phyloP scores from a whole-genome alignment of 305 asterid genomes.

The Ruellia speciosa region DNA sequence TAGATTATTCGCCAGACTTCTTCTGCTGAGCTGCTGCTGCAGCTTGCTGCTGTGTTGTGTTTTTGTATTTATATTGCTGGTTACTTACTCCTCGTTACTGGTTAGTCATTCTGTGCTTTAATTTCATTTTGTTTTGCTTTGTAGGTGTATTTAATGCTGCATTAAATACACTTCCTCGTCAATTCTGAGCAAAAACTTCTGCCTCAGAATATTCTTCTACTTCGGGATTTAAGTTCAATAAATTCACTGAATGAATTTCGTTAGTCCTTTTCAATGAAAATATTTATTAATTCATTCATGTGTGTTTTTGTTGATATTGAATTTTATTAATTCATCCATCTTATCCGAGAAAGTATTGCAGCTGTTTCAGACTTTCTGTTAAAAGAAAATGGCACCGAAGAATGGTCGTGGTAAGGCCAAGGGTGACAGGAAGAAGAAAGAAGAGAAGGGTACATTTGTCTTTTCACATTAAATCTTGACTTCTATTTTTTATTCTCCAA shows the following conservation, averaged over 20 bases:
- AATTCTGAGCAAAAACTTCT: conserved; percentile 1
- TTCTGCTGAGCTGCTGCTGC: conserved; percentile 27
- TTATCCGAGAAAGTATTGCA: neutral
- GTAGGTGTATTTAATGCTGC: conserved; percentile 35
- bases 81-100: neutral
- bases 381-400: conserved; percentile 80
- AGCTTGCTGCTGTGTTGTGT: conserved; percentile 1
- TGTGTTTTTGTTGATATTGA: neutral
- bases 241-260: neutral
- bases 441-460: conserved; percentile 63
- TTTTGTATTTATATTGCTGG: neutral
- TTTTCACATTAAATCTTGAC: neutral
- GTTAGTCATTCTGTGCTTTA: conserved; percentile 6
- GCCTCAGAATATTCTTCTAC: conserved; percentile 9
- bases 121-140: neutral
- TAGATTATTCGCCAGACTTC: neutral
- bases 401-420: conserved; percentile 77
- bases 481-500: too few species aligned
- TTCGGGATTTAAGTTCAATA: neutral
- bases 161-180: conserved; percentile 31
- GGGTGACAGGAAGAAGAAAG: conserved; percentile 96
- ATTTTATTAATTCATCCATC: neutral
- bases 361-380: conserved; percentile 11
- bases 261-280: too few species aligned
- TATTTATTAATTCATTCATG: too few species aligned